phyloP scores from a whole-genome alignment of 2,329 filamentous ascomycete species.

The Penicillium hesseltinei region DNA sequence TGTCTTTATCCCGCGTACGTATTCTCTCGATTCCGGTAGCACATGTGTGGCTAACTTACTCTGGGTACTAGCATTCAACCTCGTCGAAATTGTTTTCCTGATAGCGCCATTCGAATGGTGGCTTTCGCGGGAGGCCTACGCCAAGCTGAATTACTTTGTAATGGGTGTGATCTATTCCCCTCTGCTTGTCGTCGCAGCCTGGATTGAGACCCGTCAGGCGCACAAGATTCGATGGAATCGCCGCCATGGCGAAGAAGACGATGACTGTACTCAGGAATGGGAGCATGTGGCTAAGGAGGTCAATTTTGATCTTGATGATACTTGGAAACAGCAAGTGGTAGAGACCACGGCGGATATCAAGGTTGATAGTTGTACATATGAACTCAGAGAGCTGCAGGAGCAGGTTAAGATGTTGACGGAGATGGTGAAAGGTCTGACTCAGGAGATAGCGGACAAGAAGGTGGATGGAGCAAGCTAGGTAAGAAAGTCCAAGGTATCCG shows the following conservation, averaged over 20 bases:
- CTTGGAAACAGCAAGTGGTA: conserved; percentile 79
- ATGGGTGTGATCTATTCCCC: conserved; percentile 87
- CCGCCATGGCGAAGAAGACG: conserved; percentile 77
- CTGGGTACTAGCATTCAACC: conserved; percentile 65
- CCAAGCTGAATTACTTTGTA: conserved; percentile 79
- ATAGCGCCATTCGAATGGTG: conserved; percentile 91
- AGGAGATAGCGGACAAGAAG: conserved; percentile 18
- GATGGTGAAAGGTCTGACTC: conserved; percentile 60
- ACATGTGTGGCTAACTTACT: not conserved
- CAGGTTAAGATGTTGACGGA: conserved; percentile 62
- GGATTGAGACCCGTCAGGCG: conserved; percentile 66
- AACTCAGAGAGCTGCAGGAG: conserved; percentile 49
- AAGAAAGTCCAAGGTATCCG: not conserved
- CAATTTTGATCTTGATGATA: conserved; percentile 73
- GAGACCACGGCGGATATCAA: conserved; percentile 78
- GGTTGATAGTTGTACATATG: conserved; percentile 70
- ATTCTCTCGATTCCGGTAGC: not conserved
- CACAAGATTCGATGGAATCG: conserved; percentile 70
- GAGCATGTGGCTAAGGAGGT: conserved; percentile 70
- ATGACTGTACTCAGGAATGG: conserved; percentile 89
- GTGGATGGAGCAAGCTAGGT: not conserved
- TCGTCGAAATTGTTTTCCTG: conserved; percentile 80
- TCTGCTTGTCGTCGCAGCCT: conserved; percentile 73
- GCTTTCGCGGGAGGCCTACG: conserved; percentile 72
- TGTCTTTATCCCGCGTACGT: conserved; percentile 79